Base-by-base conservation (phyloP, 2,329 filamentous ascomycete species). In the Sporothrix dimorphospora region DNA sequence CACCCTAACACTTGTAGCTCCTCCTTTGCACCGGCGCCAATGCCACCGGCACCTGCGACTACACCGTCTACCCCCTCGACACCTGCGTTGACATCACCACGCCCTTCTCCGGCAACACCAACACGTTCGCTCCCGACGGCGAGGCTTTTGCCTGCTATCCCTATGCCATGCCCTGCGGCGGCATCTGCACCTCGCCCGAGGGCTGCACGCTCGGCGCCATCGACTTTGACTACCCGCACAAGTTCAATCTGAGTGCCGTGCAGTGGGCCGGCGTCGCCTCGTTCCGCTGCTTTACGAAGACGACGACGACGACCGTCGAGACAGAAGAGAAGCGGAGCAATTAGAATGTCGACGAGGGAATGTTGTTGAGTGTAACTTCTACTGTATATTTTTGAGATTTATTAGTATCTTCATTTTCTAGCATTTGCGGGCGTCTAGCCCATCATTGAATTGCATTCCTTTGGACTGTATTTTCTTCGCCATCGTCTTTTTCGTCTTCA, bases 51-150 rank as follows among this genome's bases (percentile, higher is more conserved):
- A 75, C 76, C 11, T 88, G 86, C 79, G 75, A 77, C 63, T 79
- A 87, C 76, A 73, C 79, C 27, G 81, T 83, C 59, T 85, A 85
- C 77, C 66, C 81, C 14, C 76, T 87, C 61, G 69, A 81, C 4
- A 79, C 79, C 59, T 88, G 86, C 79, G 79, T 85, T 77, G 79
- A 87, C 78, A 79, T 88, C 69, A 77, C 80, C 1, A 73, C 76
- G 9, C 80, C 80, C n/a, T 84, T 82, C 72, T 27, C n/a, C 57
- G 57, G 45, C 69, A 77, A 77, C 74, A 74, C 78, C 53, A 85
- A 86, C 77, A 88, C 86, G 0, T 88, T 88, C 76, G 84, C 84
- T 1, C 84, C 84, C 8, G 85, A 87, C 73, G 84, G 81, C 49
- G 85, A 85, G 61, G 75, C 75, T 51, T 87, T 87, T 74, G 79